These are phyloP conservation scores for Trichocomaceae sp. DNA, from an alignment of 2,329 filamentous ascomycete species.

Conservation along the genomic window DNA sequence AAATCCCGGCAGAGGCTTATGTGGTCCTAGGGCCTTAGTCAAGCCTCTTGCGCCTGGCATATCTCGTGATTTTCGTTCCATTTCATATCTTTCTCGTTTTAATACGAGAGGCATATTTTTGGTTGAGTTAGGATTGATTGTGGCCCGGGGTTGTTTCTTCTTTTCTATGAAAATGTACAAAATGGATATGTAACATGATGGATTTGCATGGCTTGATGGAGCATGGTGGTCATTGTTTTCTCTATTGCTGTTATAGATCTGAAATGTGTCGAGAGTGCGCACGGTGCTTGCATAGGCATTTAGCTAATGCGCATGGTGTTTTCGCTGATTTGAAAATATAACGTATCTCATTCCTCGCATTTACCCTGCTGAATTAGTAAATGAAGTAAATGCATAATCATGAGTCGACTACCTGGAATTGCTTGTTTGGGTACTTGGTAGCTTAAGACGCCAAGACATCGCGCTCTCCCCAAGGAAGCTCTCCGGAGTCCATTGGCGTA, in stretches of 20 bases:
- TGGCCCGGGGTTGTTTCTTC: neutral
- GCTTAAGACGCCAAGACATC: constrained; percentile 3
- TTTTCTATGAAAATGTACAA: constrained; percentile 11
- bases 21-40: constrained; percentile 16
- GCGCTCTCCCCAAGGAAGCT: constrained; percentile 3
- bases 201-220: constrained; percentile 11
- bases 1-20: constrained; percentile 48
- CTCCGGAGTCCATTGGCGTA: neutral
- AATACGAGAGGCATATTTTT: neutral
- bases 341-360: neutral
- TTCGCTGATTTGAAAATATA: neutral
- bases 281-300: neutral
- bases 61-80: neutral
- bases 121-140: neutral
- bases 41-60: neutral
- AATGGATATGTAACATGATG: constrained; percentile 12
- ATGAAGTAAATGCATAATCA: too few species aligned
- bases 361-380: neutral
- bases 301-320: neutral
- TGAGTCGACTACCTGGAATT: too few species aligned
- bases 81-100: neutral
- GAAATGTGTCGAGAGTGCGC: neutral
- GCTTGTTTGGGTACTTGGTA: neutral
- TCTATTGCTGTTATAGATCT: constrained; percentile 1
- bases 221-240: constrained; percentile 1